These are phyloP conservation scores for Termitomyces eurrhizus DNA, from an alignment of 768 basidiomycete genomes.

Conservation along the genomic window DNA sequence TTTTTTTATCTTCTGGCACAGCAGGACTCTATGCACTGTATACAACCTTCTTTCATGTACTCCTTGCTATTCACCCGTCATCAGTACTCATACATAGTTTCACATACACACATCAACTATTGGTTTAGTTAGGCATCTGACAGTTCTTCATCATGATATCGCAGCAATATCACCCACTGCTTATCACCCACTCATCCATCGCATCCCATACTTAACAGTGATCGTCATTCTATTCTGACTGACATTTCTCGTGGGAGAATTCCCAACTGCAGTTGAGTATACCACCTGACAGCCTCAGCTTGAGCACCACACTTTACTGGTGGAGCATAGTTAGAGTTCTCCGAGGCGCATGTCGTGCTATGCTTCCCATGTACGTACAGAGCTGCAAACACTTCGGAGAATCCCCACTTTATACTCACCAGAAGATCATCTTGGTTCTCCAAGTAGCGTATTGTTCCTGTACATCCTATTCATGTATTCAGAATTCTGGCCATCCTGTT, in stretches of 20 bases:
- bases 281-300: background rate
- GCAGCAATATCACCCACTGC: background rate
- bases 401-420: background rate
- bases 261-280: background rate
- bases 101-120: background rate
- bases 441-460: background rate
- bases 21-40: slow-evolving; percentile 6
- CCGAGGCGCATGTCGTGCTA: background rate
- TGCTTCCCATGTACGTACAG: background rate
- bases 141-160: background rate
- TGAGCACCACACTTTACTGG: background rate
- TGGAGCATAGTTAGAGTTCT: background rate
- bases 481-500: background rate
- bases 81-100: background rate
- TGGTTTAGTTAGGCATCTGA: background rate
- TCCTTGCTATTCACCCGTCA: background rate
- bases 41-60: background rate
- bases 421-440: background rate
- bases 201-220: background rate
- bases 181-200: background rate
- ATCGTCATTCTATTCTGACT: background rate
- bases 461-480: background rate
- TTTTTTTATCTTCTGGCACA: background rate
- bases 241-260: background rate
- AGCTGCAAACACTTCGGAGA: background rate